Evolutionary conservation across 768 basidiomycete genomes (phyloP).

Genomic region (Suillus placidus): DNA sequence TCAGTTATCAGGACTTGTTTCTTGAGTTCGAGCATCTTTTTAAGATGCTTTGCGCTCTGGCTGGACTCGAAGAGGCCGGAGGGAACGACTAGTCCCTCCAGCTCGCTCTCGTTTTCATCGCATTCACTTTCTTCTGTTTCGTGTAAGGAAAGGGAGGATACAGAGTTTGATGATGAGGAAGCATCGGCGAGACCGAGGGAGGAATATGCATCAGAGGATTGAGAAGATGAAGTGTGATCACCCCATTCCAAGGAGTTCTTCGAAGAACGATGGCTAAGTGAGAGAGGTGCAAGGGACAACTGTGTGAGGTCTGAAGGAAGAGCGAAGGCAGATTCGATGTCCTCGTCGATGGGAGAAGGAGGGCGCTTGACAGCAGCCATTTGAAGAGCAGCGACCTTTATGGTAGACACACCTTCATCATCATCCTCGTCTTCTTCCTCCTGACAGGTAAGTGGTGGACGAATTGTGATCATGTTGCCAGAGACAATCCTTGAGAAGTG

Average conservation of each 20-base stretch:
- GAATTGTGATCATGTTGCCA: constrained; percentile 51
- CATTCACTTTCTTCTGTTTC: constrained; percentile 73
- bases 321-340: constrained; percentile 82
- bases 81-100: constrained; percentile 83
- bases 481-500: constrained; percentile 38
- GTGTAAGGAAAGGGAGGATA: constrained; percentile 63
- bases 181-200: constrained; percentile 74
- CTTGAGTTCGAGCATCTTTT: constrained; percentile 55
- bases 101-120: constrained; percentile 69
- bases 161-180: constrained; percentile 72
- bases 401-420: constrained; percentile 82
- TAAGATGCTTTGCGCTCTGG: constrained; percentile 53
- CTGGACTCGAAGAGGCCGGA: constrained; percentile 74
- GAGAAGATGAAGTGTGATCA: constrained; percentile 77
- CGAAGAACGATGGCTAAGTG: constrained; percentile 75
- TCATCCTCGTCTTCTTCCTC: constrained; percentile 64
- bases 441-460: constrained; percentile 58
- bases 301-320: constrained; percentile 80
- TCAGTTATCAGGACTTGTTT: constrained; percentile 59
- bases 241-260: constrained; percentile 87
- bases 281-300: constrained; percentile 78
- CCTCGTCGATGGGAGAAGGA: constrained; percentile 57
- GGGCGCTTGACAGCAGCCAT: constrained; percentile 38
- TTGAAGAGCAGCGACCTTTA: constrained; percentile 66
- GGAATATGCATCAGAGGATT: constrained; percentile 87